Percentiles rank a stretch among this genome's conserved stretches.
Evolutionary conservation across 805 yeast species (phyloP).

Genomic region (Yamadazyma phyllophila): DNA sequence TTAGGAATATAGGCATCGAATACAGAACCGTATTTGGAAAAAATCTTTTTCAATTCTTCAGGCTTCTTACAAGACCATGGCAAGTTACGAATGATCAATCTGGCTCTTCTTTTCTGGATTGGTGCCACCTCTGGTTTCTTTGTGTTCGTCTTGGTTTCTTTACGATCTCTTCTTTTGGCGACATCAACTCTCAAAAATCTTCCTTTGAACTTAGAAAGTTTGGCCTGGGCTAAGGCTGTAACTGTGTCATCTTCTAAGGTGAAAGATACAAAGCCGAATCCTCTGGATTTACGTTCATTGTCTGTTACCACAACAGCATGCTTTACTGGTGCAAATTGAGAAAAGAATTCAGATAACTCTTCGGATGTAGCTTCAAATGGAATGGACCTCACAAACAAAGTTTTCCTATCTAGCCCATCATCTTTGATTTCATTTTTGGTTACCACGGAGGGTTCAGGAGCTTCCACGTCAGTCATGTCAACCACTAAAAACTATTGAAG

Average conservation of each 20-base stretch:
- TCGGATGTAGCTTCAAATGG: constrained; percentile 82
- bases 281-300: constrained; percentile 71
- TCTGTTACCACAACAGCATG: constrained; percentile 92
- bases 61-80: constrained; percentile 95
- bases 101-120: constrained; percentile 77
- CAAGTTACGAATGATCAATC: constrained; percentile 84
- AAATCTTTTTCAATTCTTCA: constrained; percentile 63
- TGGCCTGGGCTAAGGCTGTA: constrained; percentile 66
- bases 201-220: constrained; percentile 63
- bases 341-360: constrained; percentile 77
- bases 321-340: constrained; percentile 90
- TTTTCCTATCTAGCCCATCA: constrained; percentile 50
- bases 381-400: constrained; percentile 82
- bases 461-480: constrained; percentile 2
- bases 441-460: neutral
- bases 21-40: constrained; percentile 79
- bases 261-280: constrained; percentile 95
- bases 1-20: constrained; percentile 87
- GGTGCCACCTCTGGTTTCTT: constrained; percentile 23
- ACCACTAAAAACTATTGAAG: neutral
- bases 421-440: constrained; percentile 8
- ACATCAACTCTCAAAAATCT: constrained; percentile 73
- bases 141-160: constrained; percentile 21
- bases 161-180: constrained; percentile 91
- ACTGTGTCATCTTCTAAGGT: constrained; percentile 79